Conservation (phyloP, 83 land plant species). For the Diphasiastrum complanatum region DNA sequence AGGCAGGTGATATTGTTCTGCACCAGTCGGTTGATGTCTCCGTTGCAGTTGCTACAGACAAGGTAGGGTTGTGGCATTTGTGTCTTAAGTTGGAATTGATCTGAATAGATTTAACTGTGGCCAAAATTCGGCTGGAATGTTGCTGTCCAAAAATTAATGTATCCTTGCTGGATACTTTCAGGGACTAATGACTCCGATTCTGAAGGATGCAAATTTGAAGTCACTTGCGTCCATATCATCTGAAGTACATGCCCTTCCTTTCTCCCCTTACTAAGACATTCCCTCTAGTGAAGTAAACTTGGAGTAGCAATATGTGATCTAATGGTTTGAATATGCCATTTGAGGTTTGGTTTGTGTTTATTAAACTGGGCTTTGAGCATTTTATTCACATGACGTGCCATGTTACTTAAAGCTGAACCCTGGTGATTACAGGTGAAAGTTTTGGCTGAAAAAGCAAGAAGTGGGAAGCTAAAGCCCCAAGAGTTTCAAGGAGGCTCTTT, state of each 20-base stretch:
- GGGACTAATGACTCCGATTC: slow-evolving; percentile 93
- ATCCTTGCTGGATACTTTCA: no score
- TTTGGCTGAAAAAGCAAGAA: slow-evolving; percentile 79
- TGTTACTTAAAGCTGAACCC: neutral
- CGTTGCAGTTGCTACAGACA: slow-evolving; percentile 94
- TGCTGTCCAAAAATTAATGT: no score
- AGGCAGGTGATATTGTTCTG: slow-evolving; percentile 46
- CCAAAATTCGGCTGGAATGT: neutral
- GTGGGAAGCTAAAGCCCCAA: slow-evolving; percentile 73
- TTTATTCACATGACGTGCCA: neutral
- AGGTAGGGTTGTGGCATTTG: slow-evolving; percentile 53
- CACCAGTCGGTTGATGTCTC: slow-evolving; percentile 77
- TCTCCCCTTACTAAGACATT: no score
- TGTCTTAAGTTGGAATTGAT: neutral
- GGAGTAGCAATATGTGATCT: no score
- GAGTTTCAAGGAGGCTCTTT: slow-evolving; percentile 97
- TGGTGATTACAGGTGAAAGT: slow-evolving; percentile 64
- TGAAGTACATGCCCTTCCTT: slow-evolving; percentile 43
- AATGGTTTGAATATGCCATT: no score
- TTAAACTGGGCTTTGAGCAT: no score
- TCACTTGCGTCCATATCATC: slow-evolving; percentile 61
- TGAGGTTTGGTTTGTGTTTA: no score
- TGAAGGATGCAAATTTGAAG: slow-evolving; percentile 86
- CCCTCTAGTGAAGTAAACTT: no score
- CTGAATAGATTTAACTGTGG: neutral